Base-by-base conservation (phyloP, 345 rosid species). In the Linum tenue region DNA sequence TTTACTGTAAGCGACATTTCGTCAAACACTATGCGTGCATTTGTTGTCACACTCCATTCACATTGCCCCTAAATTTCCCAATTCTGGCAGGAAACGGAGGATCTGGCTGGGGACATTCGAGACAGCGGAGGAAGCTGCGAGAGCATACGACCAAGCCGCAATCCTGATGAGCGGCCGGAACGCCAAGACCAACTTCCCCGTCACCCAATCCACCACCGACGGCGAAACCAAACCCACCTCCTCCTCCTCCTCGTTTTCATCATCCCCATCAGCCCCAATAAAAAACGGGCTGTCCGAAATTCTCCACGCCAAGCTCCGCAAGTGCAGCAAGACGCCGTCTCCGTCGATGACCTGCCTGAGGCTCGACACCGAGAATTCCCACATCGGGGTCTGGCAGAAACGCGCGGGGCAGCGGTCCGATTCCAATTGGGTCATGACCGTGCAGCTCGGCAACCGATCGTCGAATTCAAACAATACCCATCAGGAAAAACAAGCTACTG, bases 341-440 rank as follows among this genome's bases (percentile, higher is more conserved):
- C 87, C 96, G 11, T 86, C 96, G 2, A 76, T 89, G 64, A 89
- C 92, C 8, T 89, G 90, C 59, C 73, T 89, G 3, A 84, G 96
- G 76, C 96, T 89, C 3, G 96, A 86, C 76, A 83, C 81, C 0
- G 84, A 79, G 69, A 89, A 76, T 64, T 84, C 86, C 12, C 86
- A 83, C 69, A 86, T 89, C 9, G 96, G 96, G 11, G 88, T 89
- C 1, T 89, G 96, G 96, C 92, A 89, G 63, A 89, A 83, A 76
- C 80, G 87, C 0, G 92, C 90, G 0, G 96, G 92, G 40, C 67
- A 82, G 55, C 74, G 69, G 42, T 81, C 92, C 0, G 84, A 79
- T 59, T 84, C 90, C 5, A 80, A 75, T 7, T 89, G 92, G 96
- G 90, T 86, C 35, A 86, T 89, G 96, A 89, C 81, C 3, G 86